These are phyloP conservation scores for Polysphondylium violaceum DNA, from an alignment of 78 protist species.

Conservation along the genomic window DNA sequence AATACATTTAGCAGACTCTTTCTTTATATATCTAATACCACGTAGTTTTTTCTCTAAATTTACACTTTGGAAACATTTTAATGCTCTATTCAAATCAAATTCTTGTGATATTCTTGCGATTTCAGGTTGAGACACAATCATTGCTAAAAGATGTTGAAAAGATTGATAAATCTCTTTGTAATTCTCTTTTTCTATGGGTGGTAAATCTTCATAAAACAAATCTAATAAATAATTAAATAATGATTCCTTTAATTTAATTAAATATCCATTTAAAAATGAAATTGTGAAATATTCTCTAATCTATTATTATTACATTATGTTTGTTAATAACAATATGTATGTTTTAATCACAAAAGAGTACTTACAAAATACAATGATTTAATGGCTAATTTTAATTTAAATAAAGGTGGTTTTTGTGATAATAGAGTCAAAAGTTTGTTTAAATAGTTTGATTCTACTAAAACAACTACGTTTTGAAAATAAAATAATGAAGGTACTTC, in stretches of 20 bases:
- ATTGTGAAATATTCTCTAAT: conserved; percentile 17
- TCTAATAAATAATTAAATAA: conserved; percentile 30
- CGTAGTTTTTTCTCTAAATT: conserved; percentile 55
- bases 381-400: conserved; percentile 1
- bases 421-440: neutral
- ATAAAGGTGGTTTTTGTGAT: neutral
- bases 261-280: conserved; percentile 8
- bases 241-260: conserved; percentile 24
- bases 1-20: conserved; percentile 46
- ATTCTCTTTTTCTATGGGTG: conserved; percentile 17
- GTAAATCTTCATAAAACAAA: conserved; percentile 48
- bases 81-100: conserved; percentile 56
- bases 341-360: neutral
- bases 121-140: conserved; percentile 4
- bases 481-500: conserved; percentile 17
- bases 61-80: conserved; percentile 32
- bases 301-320: neutral
- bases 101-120: conserved; percentile 54
- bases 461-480: conserved; percentile 27
- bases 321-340: neutral
- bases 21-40: conserved; percentile 49
- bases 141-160: conserved; percentile 21
- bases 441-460: conserved; percentile 23
- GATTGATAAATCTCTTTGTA: conserved; percentile 39
- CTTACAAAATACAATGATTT: conserved; percentile 7